Base-by-base conservation (phyloP, 192 early-diverging fungal species). In the Podila epicladia region DNA sequence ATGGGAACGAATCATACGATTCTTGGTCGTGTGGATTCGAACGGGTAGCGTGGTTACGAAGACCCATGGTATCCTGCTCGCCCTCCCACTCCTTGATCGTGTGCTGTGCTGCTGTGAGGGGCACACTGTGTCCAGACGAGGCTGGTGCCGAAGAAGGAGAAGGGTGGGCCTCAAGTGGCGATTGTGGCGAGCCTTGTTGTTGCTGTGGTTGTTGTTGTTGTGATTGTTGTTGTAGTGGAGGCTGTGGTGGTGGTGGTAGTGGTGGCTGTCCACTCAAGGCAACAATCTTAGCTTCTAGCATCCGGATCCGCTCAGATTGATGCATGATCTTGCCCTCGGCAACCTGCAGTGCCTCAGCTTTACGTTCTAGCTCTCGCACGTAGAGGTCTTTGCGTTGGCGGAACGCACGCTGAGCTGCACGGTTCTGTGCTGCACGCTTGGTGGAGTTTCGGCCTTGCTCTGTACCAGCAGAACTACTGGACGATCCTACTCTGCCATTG, bases 381-480 rank as follows among this genome's bases (percentile, higher is more conserved):
- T 97, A 94, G 72, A 89, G 88, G 67, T 95, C 91, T 62, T 92
- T 90, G 38, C 96, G 90, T 82, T 97, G 93, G 49, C 96, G 91
- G 83, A 97, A 97, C 7, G 96, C 95, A 2, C 94, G 89, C 82
- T 97, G 96, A 4, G 96, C 96, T 3, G 94, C 94, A 20, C 96
- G 89, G 82, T 97, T 97, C 75, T 97, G 96, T 13, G 92, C 93
- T 4, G 95, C 94, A 73, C 96, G 89, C 80, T 95, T 95, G 35
- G 88, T 84, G 17, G 87, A 75, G 41, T 79, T 79, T 20, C 75
- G 75, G 22, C 75, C 70, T 31, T 72, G 69, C 60, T 71, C 70
- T 68, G 69, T 22, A 45, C 65, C 65, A 64, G 65, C 68, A 71
- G 68, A 64, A 45, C 51, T 45, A 32, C 55, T 48, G 24, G 67